phyloP scores from a whole-genome alignment of 176 grass and related monocot genomes.

The Leersia perrieri region DNA sequence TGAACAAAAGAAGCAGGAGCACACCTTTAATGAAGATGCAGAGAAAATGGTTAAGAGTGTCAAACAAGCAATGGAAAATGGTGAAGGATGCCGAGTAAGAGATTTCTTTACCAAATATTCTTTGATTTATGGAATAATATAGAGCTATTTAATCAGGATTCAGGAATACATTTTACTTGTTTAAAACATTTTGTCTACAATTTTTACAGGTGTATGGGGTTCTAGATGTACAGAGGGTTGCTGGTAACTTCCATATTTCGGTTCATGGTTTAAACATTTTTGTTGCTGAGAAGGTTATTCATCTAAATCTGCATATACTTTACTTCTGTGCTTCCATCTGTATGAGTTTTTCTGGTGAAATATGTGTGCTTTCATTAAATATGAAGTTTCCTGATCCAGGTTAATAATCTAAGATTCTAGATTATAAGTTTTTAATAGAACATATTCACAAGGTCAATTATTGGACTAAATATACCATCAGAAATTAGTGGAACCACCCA shows the following conservation, averaged over 20 bases:
- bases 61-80: conserved; percentile 80
- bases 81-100: conserved; percentile 91
- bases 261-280: conserved; percentile 98
- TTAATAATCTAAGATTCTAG: neutral
- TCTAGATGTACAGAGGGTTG: conserved; percentile 96
- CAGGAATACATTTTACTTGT: conserved; percentile 16
- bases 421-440: neutral
- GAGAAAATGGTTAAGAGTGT: conserved; percentile 97
- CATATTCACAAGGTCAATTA: neutral
- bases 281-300: conserved; percentile 95
- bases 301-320: conserved; percentile 31
- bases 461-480: neutral
- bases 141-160: neutral
- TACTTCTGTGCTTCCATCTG: neutral
- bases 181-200: conserved; percentile 10
- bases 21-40: conserved; percentile 70
- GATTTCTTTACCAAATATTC: conserved; percentile 3
- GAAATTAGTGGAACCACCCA: neutral
- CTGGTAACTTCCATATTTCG: conserved; percentile 98
- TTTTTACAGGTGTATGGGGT: conserved; percentile 82
- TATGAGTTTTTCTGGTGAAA: conserved; percentile 11
- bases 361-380: neutral
- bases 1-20: conserved; percentile 70
- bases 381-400: neutral
- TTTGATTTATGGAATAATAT: conserved; percentile 21